Base-by-base conservation (phyloP, 106 monocot species). In the Dendrobium catenatum region DNA sequence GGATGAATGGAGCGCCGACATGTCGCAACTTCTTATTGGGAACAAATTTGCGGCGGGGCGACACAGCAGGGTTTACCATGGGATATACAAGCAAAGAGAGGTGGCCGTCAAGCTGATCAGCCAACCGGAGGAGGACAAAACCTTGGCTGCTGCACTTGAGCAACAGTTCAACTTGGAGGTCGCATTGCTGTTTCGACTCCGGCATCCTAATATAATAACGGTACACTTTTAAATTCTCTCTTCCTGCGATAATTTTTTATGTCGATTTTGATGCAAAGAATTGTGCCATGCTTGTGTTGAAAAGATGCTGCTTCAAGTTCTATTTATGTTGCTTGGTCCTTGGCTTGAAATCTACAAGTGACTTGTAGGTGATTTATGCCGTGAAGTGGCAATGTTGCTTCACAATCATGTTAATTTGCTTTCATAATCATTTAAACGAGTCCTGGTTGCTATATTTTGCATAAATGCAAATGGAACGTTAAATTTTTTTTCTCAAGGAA, bases 61-160 rank as follows among this genome's bases (percentile, higher is more conserved):
- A 46, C 92, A 99, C 77, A 99, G 98, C 68, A 85, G 95, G 78
- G 83, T 99, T 31, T 99, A 95, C 75, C 91, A 88, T 79, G 98
- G 95, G 29, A 82, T 87, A n/a, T 99, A 99, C 82, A 86, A 87
- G 81, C 81, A 88, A 78, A 89, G 54, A 58, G 88, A 99, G 68
- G 98, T 93, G 67, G 98, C 98, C 47, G 87, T 99, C 51, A 99
- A 99, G 87, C 76, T 99, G 75, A 87, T 95, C 31, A 99, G 95
- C 74, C 93, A 97, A 46, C 97, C 97, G 0, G 92, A 97, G 89
- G 97, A 97, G 82, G 94, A 97, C 73, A 82, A 77, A 0, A 51
- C 59, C 19, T 54, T 97, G 48, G 95, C 95, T 6, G 72, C 77
- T 27, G 73, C 73, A 33, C 78, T 99, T 4, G 98, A 99, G 75